phyloP scores from a whole-genome alignment of 1,284 basidiomycete species.

The Microbotryum saponariae region DNA sequence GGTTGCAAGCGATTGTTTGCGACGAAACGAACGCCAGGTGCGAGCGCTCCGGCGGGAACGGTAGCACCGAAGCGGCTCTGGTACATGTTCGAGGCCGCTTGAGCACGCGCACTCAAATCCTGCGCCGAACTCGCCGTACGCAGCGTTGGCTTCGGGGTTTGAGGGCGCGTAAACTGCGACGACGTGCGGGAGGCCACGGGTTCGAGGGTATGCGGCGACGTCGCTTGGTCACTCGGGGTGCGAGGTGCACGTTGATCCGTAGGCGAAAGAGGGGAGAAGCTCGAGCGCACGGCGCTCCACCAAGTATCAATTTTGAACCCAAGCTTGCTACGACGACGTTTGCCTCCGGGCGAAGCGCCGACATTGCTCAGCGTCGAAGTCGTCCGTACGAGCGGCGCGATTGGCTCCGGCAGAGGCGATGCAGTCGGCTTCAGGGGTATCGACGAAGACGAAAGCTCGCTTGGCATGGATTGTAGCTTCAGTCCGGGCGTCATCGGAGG shows the following conservation, averaged over 20 bases:
- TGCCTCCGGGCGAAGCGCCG: slow-evolving; percentile 48
- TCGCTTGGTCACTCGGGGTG: slow-evolving; percentile 20
- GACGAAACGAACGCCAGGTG: slow-evolving; percentile 28
- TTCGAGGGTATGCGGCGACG: neutral
- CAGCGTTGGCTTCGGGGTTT: slow-evolving; percentile 12
- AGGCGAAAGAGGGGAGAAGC: slow-evolving; percentile 26
- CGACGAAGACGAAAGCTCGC: neutral
- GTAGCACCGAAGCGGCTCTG: neutral
- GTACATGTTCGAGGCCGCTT: neutral
- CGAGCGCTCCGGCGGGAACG: slow-evolving; percentile 31
- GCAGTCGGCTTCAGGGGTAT: slow-evolving; percentile 1
- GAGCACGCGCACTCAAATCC: slow-evolving; percentile 14
- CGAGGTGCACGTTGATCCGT: slow-evolving; percentile 17
- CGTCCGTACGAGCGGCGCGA: slow-evolving; percentile 8
- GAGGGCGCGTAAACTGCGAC: slow-evolving; percentile 19
- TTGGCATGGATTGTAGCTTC: too few species aligned
- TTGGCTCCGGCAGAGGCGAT: neutral
- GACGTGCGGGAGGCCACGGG: slow-evolving; percentile 22
- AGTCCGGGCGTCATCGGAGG: too few species aligned
- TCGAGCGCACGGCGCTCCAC: slow-evolving; percentile 39
- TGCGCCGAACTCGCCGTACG: slow-evolving; percentile 30
- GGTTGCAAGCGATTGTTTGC: slow-evolving; percentile 10
- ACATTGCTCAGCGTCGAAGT: slow-evolving; percentile 14
- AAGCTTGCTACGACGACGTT: slow-evolving; percentile 53
- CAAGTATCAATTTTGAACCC: slow-evolving; percentile 39